Conservation (phyloP, 495 filamentous ascomycete species). For the Thermochaetoides thermophila region DNA sequence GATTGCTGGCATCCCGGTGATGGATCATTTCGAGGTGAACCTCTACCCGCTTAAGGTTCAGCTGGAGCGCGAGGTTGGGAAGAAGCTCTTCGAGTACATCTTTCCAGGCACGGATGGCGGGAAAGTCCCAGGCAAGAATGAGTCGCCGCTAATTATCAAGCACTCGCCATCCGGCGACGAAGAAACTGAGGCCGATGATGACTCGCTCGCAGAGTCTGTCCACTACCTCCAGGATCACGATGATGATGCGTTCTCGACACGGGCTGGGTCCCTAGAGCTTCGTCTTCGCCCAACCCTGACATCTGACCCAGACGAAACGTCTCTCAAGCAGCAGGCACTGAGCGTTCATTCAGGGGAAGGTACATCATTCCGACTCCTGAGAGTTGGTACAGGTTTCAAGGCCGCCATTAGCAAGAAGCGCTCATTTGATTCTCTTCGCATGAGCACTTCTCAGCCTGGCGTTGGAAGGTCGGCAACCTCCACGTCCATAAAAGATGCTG, state of each 20-base stretch:
- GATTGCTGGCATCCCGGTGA: slow-evolving; percentile 91
- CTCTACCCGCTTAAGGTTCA: slow-evolving; percentile 89
- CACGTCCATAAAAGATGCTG: slow-evolving; percentile 28
- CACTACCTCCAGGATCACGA: slow-evolving; percentile 24
- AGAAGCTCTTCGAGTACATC: slow-evolving; percentile 93
- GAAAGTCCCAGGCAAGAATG: slow-evolving; percentile 37
- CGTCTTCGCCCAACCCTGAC: slow-evolving; percentile 65
- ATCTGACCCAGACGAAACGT: slow-evolving; percentile 34
- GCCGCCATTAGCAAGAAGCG: slow-evolving; percentile 38
- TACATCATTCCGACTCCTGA: slow-evolving; percentile 41
- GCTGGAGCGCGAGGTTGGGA: slow-evolving; percentile 82
- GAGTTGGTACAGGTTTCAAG: slow-evolving; percentile 24
- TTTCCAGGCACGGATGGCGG: slow-evolving; percentile 63
- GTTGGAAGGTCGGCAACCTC: slow-evolving; percentile 37
- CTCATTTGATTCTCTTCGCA: slow-evolving; percentile 51
- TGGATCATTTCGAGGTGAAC: slow-evolving; percentile 94
- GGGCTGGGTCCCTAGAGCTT: slow-evolving; percentile 56
- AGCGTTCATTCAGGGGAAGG: slow-evolving; percentile 33
- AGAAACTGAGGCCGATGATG: slow-evolving; percentile 40
- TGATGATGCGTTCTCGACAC: slow-evolving; percentile 28
- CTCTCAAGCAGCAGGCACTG: slow-evolving; percentile 34
- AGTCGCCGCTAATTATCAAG: slow-evolving; percentile 72
- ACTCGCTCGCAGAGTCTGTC: slow-evolving; percentile 19
- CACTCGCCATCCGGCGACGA: slow-evolving; percentile 54
- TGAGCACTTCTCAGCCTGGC: slow-evolving; percentile 29